These are phyloP conservation scores for Globisporangium viniferum DNA, from an alignment of 352 stramenopile genomes.

Conservation along the genomic window DNA sequence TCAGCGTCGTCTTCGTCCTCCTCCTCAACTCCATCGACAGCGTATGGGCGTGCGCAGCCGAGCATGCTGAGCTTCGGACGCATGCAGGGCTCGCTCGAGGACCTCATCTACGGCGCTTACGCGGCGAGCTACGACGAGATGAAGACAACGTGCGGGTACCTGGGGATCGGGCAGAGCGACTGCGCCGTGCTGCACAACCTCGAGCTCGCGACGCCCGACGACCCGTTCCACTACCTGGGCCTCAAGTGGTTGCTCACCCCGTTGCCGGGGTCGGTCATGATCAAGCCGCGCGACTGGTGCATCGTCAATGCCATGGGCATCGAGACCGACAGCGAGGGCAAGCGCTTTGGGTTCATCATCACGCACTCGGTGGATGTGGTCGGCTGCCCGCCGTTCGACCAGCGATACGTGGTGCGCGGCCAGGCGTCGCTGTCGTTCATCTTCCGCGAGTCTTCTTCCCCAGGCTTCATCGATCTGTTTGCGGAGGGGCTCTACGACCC, in stretches of 20 bases:
- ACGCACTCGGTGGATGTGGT: conserved; percentile 41
- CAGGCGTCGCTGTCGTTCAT: conserved; percentile 26
- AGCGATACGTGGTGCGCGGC: conserved; percentile 25
- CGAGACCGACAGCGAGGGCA: conserved; percentile 21
- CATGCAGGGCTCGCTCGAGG: conserved; percentile 52
- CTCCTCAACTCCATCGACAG: conserved; percentile 1
- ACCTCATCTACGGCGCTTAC: conserved; percentile 47
- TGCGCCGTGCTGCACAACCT: conserved; percentile 39
- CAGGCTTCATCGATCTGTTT: conserved; percentile 39
- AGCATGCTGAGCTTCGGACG: conserved; percentile 40
- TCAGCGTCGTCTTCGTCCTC: conserved; percentile 15
- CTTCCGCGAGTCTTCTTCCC: conserved; percentile 28
- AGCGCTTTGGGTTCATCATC: conserved; percentile 38
- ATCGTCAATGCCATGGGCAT: conserved; percentile 46
- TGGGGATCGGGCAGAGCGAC: conserved; percentile 32
- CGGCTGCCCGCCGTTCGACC: conserved; percentile 34
- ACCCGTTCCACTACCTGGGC: conserved; percentile 49
- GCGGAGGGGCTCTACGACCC: conserved; percentile 40
- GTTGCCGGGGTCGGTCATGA: conserved; percentile 19
- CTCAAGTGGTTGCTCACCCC: conserved; percentile 52
- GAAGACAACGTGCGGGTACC: conserved; percentile 33
- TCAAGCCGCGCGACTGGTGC: conserved; percentile 29
- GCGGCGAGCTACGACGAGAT: conserved; percentile 36
- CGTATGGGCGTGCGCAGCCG: conserved; percentile 5
- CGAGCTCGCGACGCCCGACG: conserved; percentile 29